phyloP scores from a whole-genome alignment of 805 yeast species.

The Saccharomycodes ludwigii region DNA sequence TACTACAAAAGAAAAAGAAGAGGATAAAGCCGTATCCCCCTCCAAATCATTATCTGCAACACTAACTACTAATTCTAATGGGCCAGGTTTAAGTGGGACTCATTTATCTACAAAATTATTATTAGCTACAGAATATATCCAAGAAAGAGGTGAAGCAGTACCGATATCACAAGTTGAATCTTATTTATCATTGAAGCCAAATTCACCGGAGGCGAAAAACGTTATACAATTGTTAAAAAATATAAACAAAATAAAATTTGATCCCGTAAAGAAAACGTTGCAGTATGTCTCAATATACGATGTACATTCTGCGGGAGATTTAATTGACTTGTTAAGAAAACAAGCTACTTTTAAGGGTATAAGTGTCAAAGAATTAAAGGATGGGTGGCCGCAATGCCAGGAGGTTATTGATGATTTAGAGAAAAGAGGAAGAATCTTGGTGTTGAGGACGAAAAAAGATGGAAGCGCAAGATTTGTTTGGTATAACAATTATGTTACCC shows the following conservation, averaged over 20 bases:
- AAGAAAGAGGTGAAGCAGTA: constrained; percentile 56
- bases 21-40: too few species aligned
- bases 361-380: constrained; percentile 60
- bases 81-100: not conserved
- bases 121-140: constrained; percentile 85
- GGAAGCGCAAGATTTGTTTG: constrained; percentile 86
- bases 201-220: constrained; percentile 44
- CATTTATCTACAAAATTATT: constrained; percentile 74
- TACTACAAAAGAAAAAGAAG: too few species aligned
- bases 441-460: constrained; percentile 84
- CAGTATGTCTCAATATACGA: constrained; percentile 86
- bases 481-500: constrained; percentile 42
- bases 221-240: constrained; percentile 61
- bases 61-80: too few species aligned
- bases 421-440: constrained; percentile 61
- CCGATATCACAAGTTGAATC: constrained; percentile 50
- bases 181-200: constrained; percentile 37
- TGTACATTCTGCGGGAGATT: constrained; percentile 68
- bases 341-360: constrained; percentile 85
- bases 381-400: constrained; percentile 78
- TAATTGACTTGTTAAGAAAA: constrained; percentile 57
- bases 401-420: constrained; percentile 72
- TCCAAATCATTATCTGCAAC: too few species aligned
- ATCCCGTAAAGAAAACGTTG: constrained; percentile 47
- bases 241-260: constrained; percentile 65